phyloP scores from a whole-genome alignment of 306 rosid genomes.

The Vigna angularis region DNA sequence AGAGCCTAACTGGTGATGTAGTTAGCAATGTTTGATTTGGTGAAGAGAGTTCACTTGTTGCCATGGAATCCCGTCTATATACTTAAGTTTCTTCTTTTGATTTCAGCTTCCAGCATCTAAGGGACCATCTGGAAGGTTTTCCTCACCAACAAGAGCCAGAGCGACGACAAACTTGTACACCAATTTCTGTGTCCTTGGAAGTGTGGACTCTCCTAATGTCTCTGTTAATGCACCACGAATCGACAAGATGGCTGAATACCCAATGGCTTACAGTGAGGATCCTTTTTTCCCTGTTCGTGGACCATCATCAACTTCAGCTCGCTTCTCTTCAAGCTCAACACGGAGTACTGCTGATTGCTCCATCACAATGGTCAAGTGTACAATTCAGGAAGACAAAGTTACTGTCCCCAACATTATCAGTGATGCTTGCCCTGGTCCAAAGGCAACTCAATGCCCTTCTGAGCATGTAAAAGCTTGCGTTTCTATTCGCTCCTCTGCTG shows the following conservation, averaged over 20 bases:
- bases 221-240: conserved; percentile 90
- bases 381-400: conserved; percentile 67
- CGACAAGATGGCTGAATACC: conserved; percentile 92
- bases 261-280: conserved; percentile 71
- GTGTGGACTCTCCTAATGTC: conserved; percentile 74
- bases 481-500: conserved; percentile 61
- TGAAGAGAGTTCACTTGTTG: conserved; percentile 20
- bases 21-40: background rate
- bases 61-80: conserved; percentile 7
- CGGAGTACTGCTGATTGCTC: conserved; percentile 55
- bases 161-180: conserved; percentile 53
- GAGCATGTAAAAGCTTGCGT: conserved; percentile 70
- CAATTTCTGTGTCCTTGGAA: conserved; percentile 51
- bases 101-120: conserved; percentile 62
- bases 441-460: conserved; percentile 47
- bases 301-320: conserved; percentile 56
- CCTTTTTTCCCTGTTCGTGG: conserved; percentile 51
- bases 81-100: conserved; percentile 28
- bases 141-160: conserved; percentile 59
- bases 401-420: conserved; percentile 49
- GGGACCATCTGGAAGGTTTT: conserved; percentile 48
- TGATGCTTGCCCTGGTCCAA: conserved; percentile 52
- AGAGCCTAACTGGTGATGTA: conserved; percentile 15
- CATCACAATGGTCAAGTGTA: conserved; percentile 87
- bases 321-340: conserved; percentile 59